Evolutionary conservation across 495 filamentous ascomycete species (phyloP), one percentile per base, ranked within the genome.

Genomic region (Annulohypoxylon bovei): DNA sequence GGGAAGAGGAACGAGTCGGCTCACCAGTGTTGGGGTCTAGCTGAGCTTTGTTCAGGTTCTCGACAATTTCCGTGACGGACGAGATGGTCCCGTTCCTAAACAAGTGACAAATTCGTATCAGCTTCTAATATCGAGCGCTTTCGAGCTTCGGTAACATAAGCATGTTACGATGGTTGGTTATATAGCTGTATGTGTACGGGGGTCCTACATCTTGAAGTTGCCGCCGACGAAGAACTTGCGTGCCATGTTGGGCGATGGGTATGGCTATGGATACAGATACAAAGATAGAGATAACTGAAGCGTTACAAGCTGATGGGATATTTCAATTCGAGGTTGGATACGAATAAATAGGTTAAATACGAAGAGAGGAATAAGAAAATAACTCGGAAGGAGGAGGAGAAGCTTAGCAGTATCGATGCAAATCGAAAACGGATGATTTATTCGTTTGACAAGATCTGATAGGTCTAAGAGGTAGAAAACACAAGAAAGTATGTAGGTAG

Each of bases 221-320:
- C 95, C 95, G 80, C 95, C 95, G 79, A 99, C 93, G 84, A 99
- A 98, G 88, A 98, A 99, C 90, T 93, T 91, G 86, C 95, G 95
- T 84, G 89, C 85, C 94, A 97, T 97, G 76, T 50, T 88, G 81
- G 73, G 74, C 74, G 65, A 71, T 66, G 2, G 73, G 61, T 39
- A 59, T 20, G 20, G 40, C 23, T 42, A 42, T 20, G 3, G 5
- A 18, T 42, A 20, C 16, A 42, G 39, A 18, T 20, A 42, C 1
- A 18, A 18, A 20, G 39, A 18, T 42, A 20, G 8, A 23, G 35
- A 30, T 57, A 9, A 12, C 16, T 39, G 4, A 44, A 64, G 54
- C 53, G 59, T 64, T 1, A 22, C 23, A 28, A 28, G 6, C 27
- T 46, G 25, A 58, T 57, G 57, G 18, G 8, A 27, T 58, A 40